These are phyloP conservation scores for Serendipita sp. DNA, from an alignment of 768 basidiomycete genomes.

Conservation along the genomic window DNA sequence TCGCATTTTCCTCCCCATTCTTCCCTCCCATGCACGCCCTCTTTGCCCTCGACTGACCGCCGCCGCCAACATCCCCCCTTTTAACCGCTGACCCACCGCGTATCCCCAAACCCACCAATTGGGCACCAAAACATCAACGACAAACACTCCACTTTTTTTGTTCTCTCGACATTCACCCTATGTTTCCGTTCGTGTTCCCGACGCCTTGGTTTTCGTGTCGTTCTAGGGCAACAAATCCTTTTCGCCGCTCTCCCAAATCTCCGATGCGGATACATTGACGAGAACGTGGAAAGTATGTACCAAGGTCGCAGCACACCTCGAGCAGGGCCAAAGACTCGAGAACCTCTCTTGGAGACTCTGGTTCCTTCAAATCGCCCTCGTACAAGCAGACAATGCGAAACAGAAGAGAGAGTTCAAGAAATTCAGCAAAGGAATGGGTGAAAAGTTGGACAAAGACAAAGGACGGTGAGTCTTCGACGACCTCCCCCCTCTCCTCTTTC, in stretches of 20 bases:
- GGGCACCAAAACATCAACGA: neutral
- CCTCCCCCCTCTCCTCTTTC: conserved; percentile 9
- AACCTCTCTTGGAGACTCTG: conserved; percentile 86
- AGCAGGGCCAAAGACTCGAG: conserved; percentile 82
- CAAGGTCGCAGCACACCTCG: conserved; percentile 79
- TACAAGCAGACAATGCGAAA: conserved; percentile 79
- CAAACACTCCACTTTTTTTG: neutral
- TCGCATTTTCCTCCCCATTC: neutral
- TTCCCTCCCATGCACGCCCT: neutral
- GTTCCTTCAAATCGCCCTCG: conserved; percentile 84
- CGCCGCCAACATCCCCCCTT: too few relatives aligned
- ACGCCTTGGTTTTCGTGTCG: neutral
- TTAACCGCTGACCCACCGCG: too few relatives aligned
- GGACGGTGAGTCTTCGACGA: conserved; percentile 44
- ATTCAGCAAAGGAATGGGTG: conserved; percentile 75
- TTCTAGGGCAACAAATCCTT: conserved; percentile 81
- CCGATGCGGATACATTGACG: conserved; percentile 69
- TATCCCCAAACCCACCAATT: too few relatives aligned
- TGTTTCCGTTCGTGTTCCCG: neutral
- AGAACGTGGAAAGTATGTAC: conserved; percentile 92
- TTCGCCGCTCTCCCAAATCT: conserved; percentile 79
- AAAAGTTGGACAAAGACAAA: conserved; percentile 87
- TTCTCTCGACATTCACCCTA: neutral
- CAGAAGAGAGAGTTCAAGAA: conserved; percentile 84
- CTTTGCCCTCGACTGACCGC: too few relatives aligned